These are phyloP conservation scores for Termitomyces sp. DNA, from an alignment of 768 basidiomycete species.

Conservation along the genomic window DNA sequence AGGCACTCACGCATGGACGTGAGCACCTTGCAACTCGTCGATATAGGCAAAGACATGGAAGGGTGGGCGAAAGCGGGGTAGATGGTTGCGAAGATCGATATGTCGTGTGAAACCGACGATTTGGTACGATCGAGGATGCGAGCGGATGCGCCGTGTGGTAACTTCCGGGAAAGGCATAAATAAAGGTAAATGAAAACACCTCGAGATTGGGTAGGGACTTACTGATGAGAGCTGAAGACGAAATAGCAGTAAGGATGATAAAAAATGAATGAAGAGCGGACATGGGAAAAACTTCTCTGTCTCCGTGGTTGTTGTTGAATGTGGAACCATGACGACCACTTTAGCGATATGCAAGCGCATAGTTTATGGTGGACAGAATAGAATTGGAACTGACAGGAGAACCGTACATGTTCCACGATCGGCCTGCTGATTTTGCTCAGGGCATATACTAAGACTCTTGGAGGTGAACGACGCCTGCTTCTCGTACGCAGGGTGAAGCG, in stretches of 20 bases:
- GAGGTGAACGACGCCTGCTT: constrained; percentile 4
- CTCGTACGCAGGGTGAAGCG: not conserved
- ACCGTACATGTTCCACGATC: constrained; percentile 4
- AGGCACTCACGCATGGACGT: constrained; percentile 34
- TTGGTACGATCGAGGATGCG: constrained; percentile 20
- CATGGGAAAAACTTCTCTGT: not conserved
- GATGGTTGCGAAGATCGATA: constrained; percentile 28
- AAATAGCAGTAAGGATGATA: not conserved
- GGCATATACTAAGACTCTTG: not conserved
- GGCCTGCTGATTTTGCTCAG: not conserved
- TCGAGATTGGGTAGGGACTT: not conserved
- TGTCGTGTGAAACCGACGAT: constrained; percentile 44
- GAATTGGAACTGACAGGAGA: not conserved
- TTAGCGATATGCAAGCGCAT: not conserved
- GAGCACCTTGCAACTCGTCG: constrained; percentile 56
- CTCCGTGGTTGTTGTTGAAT: constrained; percentile 2
- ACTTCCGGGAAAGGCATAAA: too few relatives aligned
- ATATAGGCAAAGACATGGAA: constrained; percentile 64
- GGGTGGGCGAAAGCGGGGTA: constrained; percentile 22
- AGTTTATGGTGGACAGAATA: not conserved
- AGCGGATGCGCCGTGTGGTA: not conserved
- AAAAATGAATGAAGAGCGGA: too few relatives aligned
- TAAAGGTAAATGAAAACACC: too few relatives aligned
- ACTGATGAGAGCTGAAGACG: not conserved
- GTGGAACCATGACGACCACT: constrained; percentile 5